phyloP scores from a whole-genome alignment of 2,329 filamentous ascomycete genomes.

The Dactylellina leptospora region DNA sequence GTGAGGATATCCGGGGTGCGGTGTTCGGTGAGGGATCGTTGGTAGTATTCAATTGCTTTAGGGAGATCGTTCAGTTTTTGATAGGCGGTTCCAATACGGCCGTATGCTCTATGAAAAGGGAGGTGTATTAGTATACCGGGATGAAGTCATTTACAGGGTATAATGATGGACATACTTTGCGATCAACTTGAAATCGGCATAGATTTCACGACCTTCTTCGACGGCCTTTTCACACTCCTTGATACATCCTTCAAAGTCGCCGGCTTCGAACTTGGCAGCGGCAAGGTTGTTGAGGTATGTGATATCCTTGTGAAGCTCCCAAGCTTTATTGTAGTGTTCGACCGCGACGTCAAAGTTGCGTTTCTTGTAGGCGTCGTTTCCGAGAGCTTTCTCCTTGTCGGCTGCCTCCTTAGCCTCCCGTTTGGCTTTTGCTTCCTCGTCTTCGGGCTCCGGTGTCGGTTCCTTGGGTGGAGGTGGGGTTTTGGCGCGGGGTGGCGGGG shows the following conservation, averaged over 20 bases:
- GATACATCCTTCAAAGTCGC: slow-evolving; percentile 87
- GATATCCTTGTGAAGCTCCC: slow-evolving; percentile 94
- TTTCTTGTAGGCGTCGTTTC: slow-evolving; percentile 98
- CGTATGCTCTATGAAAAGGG: slow-evolving; percentile 69
- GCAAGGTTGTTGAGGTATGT: slow-evolving; percentile 97
- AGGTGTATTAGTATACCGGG: slow-evolving; percentile 58
- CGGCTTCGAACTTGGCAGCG: slow-evolving; percentile 94
- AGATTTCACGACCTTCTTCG: slow-evolving; percentile 85
- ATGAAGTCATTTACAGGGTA: slow-evolving; percentile 45
- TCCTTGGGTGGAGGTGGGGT: slow-evolving; percentile 70
- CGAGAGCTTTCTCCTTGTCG: slow-evolving; percentile 91
- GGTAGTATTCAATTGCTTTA: slow-evolving; percentile 86
- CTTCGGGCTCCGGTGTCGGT: slow-evolving; percentile 73
- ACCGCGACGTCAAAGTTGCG: slow-evolving; percentile 95
- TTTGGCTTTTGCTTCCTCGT: slow-evolving; percentile 83
- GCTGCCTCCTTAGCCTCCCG: slow-evolving; percentile 91
- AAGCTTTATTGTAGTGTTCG: slow-evolving; percentile 91
- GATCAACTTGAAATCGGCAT: slow-evolving; percentile 97
- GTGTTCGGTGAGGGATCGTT: slow-evolving; percentile 94
- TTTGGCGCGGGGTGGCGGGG: slow-evolving; percentile 66
- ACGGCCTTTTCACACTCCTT: slow-evolving; percentile 87
- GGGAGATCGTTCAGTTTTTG: slow-evolving; percentile 85
- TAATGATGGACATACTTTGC: slow-evolving; percentile 72
- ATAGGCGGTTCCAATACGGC: slow-evolving; percentile 90
- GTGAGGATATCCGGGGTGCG: slow-evolving; percentile 91